phyloP scores from a whole-genome alignment of 2,329 filamentous ascomycete genomes.

The Sclerotinia trifoliorum region DNA sequence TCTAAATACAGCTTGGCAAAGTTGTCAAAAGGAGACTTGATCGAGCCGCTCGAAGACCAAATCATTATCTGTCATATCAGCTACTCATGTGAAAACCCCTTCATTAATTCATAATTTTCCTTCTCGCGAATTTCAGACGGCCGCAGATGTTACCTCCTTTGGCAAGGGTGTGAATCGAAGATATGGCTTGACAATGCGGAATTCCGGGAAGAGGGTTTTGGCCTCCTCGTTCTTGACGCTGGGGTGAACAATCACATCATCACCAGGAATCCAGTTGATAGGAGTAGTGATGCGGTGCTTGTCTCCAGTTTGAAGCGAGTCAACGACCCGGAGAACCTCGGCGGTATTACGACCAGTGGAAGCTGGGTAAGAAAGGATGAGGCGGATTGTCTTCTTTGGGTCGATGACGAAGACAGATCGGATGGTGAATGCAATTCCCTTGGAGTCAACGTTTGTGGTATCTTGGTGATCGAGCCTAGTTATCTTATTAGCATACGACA shows the following conservation, averaged over 20 bases:
- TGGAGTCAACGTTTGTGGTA: constrained; percentile 74
- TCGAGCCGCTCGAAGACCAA: neutral
- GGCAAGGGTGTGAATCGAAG: constrained; percentile 69
- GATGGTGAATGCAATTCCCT: constrained; percentile 89
- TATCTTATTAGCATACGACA: neutral
- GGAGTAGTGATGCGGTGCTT: constrained; percentile 86
- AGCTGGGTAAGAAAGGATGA: constrained; percentile 89
- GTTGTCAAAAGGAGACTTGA: neutral
- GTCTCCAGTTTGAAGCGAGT: constrained; percentile 79
- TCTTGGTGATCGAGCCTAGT: constrained; percentile 74
- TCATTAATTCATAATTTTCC: constrained; percentile 1
- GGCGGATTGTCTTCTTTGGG: constrained; percentile 87
- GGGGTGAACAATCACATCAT: constrained; percentile 91
- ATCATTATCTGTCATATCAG: constrained; percentile 6
- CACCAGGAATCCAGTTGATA: constrained; percentile 84
- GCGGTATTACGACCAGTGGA: constrained; percentile 81
- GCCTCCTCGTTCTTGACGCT: constrained; percentile 80
- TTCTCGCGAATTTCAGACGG: constrained; percentile 26
- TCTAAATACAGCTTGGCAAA: neutral
- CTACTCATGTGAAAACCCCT: neutral
- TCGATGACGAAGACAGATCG: constrained; percentile 94
- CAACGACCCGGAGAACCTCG: constrained; percentile 75
- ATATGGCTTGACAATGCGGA: constrained; percentile 68
- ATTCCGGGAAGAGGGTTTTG: constrained; percentile 80
- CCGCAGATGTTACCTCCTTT: constrained; percentile 48